These are phyloP conservation scores for Candida maesae DNA, from an alignment of 805 yeast species.

Conservation along the genomic window DNA sequence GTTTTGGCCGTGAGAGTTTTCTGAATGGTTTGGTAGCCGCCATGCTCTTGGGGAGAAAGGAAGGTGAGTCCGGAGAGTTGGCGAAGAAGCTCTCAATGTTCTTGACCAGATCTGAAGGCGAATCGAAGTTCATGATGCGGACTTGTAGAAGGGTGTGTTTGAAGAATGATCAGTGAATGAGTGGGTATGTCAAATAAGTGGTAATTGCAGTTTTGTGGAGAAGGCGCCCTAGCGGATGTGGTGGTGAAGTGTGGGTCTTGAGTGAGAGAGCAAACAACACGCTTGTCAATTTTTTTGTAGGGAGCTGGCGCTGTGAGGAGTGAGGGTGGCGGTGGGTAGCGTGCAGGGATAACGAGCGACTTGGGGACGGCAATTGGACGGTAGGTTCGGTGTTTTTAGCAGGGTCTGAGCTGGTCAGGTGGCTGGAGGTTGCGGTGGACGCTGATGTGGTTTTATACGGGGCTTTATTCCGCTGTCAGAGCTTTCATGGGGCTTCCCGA, in stretches of 20 bases:
- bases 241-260: background rate
- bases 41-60: slow-evolving; percentile 19
- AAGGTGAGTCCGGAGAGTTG: slow-evolving; percentile 27
- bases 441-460: slow-evolving; percentile 3
- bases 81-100: slow-evolving; percentile 22
- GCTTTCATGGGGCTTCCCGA: slow-evolving; percentile 6
- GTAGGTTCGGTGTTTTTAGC: no score
- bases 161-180: no score
- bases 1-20: slow-evolving; percentile 21
- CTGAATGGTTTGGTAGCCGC: slow-evolving; percentile 13
- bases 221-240: no score
- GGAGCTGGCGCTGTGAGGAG: no score
- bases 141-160: no score
- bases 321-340: background rate
- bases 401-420: no score
- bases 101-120: slow-evolving; percentile 22
- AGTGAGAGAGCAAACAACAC: no score
- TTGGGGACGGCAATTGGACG: no score
- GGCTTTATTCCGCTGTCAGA: slow-evolving; percentile 6
- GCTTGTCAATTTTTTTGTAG: no score
- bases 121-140: slow-evolving; percentile 25
- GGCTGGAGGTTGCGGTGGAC: background rate
- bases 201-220: no score
- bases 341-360: no score
- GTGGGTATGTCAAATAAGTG: no score